Evolutionary conservation across 768 basidiomycete species (phyloP).

Genomic region (Boletus vinaceobasis): DNA sequence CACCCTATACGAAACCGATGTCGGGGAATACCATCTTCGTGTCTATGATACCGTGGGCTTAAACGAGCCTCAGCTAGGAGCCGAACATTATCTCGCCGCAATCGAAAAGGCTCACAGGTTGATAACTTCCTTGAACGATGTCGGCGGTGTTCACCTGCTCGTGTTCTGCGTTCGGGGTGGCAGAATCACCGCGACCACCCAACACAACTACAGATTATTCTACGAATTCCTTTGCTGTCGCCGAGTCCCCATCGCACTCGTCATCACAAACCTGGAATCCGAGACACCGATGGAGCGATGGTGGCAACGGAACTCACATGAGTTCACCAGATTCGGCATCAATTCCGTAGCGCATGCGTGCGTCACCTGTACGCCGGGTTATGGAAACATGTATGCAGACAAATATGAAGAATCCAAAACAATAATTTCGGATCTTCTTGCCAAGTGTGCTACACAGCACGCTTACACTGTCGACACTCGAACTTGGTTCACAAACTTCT

Average conservation of each 20-base stretch:
- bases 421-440: slow-evolving; percentile 24
- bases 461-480: slow-evolving; percentile 21
- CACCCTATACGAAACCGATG: slow-evolving; percentile 17
- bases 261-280: slow-evolving; percentile 39
- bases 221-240: slow-evolving; percentile 37
- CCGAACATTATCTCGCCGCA: slow-evolving; percentile 22
- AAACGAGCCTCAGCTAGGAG: slow-evolving; percentile 25
- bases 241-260: slow-evolving; percentile 38
- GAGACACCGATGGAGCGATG: slow-evolving; percentile 32
- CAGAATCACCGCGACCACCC: slow-evolving; percentile 33
- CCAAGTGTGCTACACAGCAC: slow-evolving; percentile 17
- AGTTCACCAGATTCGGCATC: slow-evolving; percentile 24
- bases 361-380: slow-evolving; percentile 32
- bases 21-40: slow-evolving; percentile 16
- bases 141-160: slow-evolving; percentile 37
- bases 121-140: slow-evolving; percentile 25
- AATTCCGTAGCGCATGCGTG: slow-evolving; percentile 26
- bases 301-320: slow-evolving; percentile 31
- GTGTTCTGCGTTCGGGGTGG: slow-evolving; percentile 37
- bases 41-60: slow-evolving; percentile 34
- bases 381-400: slow-evolving; percentile 28
- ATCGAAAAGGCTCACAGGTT: slow-evolving; percentile 32
- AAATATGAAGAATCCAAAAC: slow-evolving; percentile 37
- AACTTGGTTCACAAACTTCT: slow-evolving; percentile 23
- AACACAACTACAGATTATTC: slow-evolving; percentile 38